Percentiles rank a stretch among this genome's conserved stretches.
Conservation (phyloP, 495 filamentous ascomycete genomes). For the Mytilinidion resinicola region DNA sequence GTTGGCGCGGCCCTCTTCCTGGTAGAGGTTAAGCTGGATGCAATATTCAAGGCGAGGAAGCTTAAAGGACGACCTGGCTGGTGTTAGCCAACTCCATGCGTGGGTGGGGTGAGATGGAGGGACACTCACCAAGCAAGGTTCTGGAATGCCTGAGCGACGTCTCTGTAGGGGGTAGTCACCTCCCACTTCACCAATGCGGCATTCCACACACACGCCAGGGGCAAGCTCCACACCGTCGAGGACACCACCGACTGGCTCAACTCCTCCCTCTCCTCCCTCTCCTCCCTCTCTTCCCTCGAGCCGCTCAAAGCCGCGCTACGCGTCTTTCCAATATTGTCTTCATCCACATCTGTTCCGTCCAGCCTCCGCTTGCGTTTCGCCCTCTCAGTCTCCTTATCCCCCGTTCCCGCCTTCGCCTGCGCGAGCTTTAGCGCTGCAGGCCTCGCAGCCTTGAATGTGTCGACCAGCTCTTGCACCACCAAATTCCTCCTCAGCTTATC, state of each 20-base stretch:
- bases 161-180: no score
- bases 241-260: no score
- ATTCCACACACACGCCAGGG: no score
- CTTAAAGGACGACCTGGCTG: slow-evolving; percentile 30
- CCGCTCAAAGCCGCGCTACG: no score
- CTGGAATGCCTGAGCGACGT: no score
- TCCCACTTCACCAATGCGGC: no score
- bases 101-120: not conserved
- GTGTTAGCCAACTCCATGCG: not conserved
- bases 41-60: slow-evolving; percentile 39
- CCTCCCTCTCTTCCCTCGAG: no score
- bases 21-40: slow-evolving; percentile 60
- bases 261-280: no score
- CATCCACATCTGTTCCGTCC: slow-evolving; percentile 43
- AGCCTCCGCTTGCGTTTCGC: slow-evolving; percentile 47
- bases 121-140: slow-evolving; percentile 66
- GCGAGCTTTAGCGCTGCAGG: slow-evolving; percentile 57
- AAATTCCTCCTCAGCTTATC: slow-evolving; percentile 76
- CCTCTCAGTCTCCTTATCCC: slow-evolving; percentile 16
- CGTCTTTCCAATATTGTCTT: slow-evolving; percentile 32
- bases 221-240: no score
- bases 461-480: slow-evolving; percentile 77
- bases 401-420: slow-evolving; percentile 22
- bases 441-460: slow-evolving; percentile 63
- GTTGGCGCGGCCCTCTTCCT: slow-evolving; percentile 40